Evolutionary conservation across 2,329 filamentous ascomycete genomes (phyloP).

Genomic region (Tolypocladium paradoxum): DNA sequence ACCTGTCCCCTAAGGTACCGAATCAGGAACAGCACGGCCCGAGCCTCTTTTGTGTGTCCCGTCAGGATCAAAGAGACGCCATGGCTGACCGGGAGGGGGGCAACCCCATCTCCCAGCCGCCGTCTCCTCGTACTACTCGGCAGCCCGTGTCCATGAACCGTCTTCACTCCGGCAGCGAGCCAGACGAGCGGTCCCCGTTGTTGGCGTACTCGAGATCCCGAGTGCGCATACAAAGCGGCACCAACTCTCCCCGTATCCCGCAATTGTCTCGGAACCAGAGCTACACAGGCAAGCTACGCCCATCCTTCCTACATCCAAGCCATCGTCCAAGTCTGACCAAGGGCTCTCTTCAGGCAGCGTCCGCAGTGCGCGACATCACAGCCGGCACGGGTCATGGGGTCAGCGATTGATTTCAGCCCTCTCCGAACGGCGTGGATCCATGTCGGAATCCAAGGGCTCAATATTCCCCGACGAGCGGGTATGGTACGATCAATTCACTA

Average conservation of each 20-base stretch:
- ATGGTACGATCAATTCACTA: conserved; percentile 98
- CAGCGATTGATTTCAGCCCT: conserved; percentile 53
- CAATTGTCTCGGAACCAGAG: conserved; percentile 30
- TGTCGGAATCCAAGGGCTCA: conserved; percentile 54
- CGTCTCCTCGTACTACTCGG: conserved; percentile 21
- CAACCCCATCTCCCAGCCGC: conserved; percentile 17
- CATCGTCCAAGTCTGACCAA: not conserved
- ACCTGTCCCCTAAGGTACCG: too few species aligned
- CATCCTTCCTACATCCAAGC: not conserved
- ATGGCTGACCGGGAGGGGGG: conserved; percentile 21
- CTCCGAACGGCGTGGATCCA: conserved; percentile 43
- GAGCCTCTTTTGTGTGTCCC: not conserved
- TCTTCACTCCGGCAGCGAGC: conserved; percentile 16
- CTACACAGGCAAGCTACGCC: conserved; percentile 24
- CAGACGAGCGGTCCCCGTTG: conserved; percentile 35
- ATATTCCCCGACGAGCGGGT: conserved; percentile 73
- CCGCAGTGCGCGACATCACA: conserved; percentile 37
- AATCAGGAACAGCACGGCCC: not conserved
- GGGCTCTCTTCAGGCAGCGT: conserved; percentile 21
- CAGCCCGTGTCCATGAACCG: conserved; percentile 15
- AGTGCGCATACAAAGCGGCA: conserved; percentile 27
- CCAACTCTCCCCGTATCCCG: conserved; percentile 15
- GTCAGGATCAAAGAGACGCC: not conserved
- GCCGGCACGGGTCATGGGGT: conserved; percentile 47
- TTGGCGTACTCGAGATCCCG: conserved; percentile 29